These are phyloP conservation scores for Drechslerella dactyloides DNA, from an alignment of 2,329 filamentous ascomycete genomes.

Conservation along the genomic window DNA sequence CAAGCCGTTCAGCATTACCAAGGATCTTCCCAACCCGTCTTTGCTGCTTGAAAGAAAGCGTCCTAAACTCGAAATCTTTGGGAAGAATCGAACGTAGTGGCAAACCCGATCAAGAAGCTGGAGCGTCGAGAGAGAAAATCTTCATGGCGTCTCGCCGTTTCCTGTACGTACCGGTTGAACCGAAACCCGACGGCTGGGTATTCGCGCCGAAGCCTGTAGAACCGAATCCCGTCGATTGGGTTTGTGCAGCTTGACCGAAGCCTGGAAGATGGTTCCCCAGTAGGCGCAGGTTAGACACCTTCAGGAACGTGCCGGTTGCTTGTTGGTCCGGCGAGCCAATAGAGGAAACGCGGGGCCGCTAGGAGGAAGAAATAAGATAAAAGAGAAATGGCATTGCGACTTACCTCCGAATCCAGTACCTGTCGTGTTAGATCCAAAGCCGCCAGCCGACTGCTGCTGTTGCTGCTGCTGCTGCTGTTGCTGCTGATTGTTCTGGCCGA, in stretches of 20 bases:
- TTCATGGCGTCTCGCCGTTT: slow-evolving; percentile 48
- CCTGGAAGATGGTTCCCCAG: slow-evolving; percentile 34
- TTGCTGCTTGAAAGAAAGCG: slow-evolving; percentile 33
- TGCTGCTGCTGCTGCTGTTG: slow-evolving; percentile 37
- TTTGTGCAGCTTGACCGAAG: slow-evolving; percentile 50
- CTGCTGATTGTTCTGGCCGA: slow-evolving; percentile 36
- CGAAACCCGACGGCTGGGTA: slow-evolving; percentile 41
- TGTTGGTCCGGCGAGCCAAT: slow-evolving; percentile 26
- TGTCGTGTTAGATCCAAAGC: slow-evolving; percentile 49
- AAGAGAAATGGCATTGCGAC: slow-evolving; percentile 9
- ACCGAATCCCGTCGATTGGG: slow-evolving; percentile 49
- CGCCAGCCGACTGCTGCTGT: slow-evolving; percentile 40
- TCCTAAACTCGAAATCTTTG: slow-evolving; percentile 49
- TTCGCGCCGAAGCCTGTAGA: slow-evolving; percentile 49
- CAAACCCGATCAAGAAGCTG: slow-evolving; percentile 38
- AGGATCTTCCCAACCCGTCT: slow-evolving; percentile 14
- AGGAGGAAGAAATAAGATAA: not conserved
- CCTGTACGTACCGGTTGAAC: slow-evolving; percentile 51
- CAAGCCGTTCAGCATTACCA: slow-evolving; percentile 37
- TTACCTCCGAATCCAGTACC: slow-evolving; percentile 52
- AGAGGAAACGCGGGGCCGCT: slow-evolving; percentile 7
- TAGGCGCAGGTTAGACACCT: slow-evolving; percentile 49
- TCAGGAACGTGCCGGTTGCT: slow-evolving; percentile 45
- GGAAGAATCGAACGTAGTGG: slow-evolving; percentile 41
- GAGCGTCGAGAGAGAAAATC: slow-evolving; percentile 35